Conservation (phyloP, 1,139 yeast species). For the Kluyveromyces marxianus region DNA sequence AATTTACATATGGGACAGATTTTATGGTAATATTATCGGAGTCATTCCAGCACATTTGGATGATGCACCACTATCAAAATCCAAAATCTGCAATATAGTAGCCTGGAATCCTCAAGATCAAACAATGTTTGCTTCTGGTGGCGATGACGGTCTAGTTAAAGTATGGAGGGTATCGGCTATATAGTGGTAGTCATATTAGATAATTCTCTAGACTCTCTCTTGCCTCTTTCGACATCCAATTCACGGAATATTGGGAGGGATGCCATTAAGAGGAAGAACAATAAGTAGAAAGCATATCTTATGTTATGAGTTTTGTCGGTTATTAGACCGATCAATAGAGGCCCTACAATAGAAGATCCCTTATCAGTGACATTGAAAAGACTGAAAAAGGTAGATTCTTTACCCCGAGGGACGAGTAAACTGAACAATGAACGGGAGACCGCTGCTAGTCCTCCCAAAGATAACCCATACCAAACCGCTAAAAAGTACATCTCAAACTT, state of each 20-base stretch:
- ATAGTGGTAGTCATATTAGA: background rate
- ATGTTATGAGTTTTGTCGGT: slow-evolving; percentile 64
- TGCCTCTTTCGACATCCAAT: slow-evolving; percentile 53
- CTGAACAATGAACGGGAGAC: slow-evolving; percentile 57
- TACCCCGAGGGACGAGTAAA: slow-evolving; percentile 58
- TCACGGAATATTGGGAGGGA: slow-evolving; percentile 45
- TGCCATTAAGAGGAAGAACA: slow-evolving; percentile 42
- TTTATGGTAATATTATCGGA: slow-evolving; percentile 62
- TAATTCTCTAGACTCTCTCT: slow-evolving; percentile 37
- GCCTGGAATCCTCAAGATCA: slow-evolving; percentile 59
- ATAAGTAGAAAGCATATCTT: slow-evolving; percentile 56
- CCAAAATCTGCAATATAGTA: slow-evolving; percentile 37
- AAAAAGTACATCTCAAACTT: slow-evolving; percentile 57
- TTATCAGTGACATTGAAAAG: slow-evolving; percentile 66
- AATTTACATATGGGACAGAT: slow-evolving; percentile 74
- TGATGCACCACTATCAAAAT: slow-evolving; percentile 8
- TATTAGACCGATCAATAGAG: slow-evolving; percentile 54
- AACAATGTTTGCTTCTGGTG: slow-evolving; percentile 68
- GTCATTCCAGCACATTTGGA: slow-evolving; percentile 51
- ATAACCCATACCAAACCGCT: slow-evolving; percentile 64
- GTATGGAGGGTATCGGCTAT: slow-evolving; percentile 46
- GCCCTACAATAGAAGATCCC: slow-evolving; percentile 66
- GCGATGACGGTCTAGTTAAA: slow-evolving; percentile 67
- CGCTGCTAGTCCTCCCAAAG: slow-evolving; percentile 61
- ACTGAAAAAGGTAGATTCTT: slow-evolving; percentile 63